Conservation (phyloP, 202 grass and related monocot genomes). For the Saccharum hybrid region DNA sequence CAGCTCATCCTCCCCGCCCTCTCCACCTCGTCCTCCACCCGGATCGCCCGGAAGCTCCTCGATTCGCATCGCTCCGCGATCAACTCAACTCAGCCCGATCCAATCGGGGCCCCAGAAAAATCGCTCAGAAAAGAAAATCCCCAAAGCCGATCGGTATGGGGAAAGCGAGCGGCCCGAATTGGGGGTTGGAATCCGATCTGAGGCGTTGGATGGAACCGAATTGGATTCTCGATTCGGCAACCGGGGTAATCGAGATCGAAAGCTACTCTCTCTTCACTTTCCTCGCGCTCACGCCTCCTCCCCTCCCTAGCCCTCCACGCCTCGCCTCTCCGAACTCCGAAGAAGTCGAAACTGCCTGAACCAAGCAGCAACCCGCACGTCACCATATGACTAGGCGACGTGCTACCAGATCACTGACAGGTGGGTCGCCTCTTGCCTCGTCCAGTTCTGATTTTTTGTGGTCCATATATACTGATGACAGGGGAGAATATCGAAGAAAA, state of each 20-base stretch:
- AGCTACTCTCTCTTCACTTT: neutral
- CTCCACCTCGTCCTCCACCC: neutral
- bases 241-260: conserved; percentile 46
- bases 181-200: conserved; percentile 21
- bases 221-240: conserved; percentile 35
- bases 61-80: conserved; percentile 52
- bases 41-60: conserved; percentile 57
- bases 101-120: conserved; percentile 30
- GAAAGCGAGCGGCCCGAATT: conserved; percentile 12
- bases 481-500: neutral
- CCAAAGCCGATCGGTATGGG: conserved; percentile 8
- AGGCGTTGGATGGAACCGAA: conserved; percentile 32
- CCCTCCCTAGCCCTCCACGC: conserved; percentile 8
- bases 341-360: conserved; percentile 41
- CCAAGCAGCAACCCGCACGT: conserved; percentile 29
- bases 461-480: conserved; percentile 2
- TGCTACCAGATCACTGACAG: neutral
- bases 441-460: conserved; percentile 15
- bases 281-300: conserved; percentile 53
- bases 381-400: neutral
- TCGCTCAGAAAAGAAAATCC: conserved; percentile 22
- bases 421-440: neutral
- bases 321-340: conserved; percentile 13
- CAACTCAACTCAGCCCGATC: conserved; percentile 14
- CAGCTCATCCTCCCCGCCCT: conserved; percentile 28